phyloP scores from a whole-genome alignment of 2,329 filamentous ascomycete genomes.

The Mariannaea elegans region DNA sequence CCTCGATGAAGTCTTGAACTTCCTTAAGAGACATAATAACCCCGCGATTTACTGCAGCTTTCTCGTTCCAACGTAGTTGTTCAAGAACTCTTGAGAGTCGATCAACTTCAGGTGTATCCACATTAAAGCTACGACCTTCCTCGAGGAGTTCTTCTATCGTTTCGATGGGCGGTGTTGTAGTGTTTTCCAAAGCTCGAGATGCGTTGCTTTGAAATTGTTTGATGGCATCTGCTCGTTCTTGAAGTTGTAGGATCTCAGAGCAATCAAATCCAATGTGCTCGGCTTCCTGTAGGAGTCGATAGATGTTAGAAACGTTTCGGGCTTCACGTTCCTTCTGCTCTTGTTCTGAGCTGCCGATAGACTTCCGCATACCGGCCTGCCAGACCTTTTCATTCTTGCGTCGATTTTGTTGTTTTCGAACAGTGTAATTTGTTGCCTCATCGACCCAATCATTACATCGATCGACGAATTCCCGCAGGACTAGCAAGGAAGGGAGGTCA shows the following conservation, averaged over 20 bases:
- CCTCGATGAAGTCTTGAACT: constrained; percentile 79
- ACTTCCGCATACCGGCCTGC: constrained; percentile 78
- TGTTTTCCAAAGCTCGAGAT: constrained; percentile 72
- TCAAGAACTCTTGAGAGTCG: constrained; percentile 81
- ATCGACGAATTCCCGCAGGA: constrained; percentile 89
- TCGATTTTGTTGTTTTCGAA: constrained; percentile 95
- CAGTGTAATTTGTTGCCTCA: constrained; percentile 94
- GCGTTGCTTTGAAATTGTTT: constrained; percentile 84
- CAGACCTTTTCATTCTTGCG: constrained; percentile 92
- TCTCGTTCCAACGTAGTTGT: constrained; percentile 88
- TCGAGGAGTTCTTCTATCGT: constrained; percentile 94
- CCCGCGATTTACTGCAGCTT: constrained; percentile 71
- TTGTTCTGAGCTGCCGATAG: constrained; percentile 60
- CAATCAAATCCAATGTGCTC: constrained; percentile 92
- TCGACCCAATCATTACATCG: constrained; percentile 98
- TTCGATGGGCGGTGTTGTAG: constrained; percentile 69
- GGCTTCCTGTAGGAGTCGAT: constrained; percentile 82
- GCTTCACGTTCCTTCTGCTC: constrained; percentile 87
- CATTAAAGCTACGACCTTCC: constrained; percentile 86
- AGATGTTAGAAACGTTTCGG: constrained; percentile 88
- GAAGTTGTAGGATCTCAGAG: constrained; percentile 85
- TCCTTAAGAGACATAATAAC: constrained; percentile 78
- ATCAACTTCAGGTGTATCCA: constrained; percentile 90
- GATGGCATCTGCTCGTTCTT: constrained; percentile 86
- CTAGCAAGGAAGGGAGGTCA: constrained; percentile 81